Base-by-base conservation (phyloP, 2,329 filamentous ascomycete species). In the Lachnellula occidentalis region DNA sequence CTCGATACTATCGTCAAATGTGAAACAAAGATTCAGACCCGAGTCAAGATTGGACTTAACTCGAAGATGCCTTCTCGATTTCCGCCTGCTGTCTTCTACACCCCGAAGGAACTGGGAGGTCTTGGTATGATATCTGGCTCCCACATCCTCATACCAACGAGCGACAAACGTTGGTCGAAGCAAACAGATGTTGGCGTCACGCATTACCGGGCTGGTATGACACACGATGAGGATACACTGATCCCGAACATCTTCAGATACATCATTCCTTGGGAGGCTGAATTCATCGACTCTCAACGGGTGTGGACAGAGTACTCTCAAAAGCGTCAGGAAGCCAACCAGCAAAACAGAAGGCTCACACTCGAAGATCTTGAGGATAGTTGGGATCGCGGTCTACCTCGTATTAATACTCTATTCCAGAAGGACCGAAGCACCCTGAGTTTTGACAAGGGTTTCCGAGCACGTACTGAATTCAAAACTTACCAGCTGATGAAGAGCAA, bases 291-390 rank as follows among this genome's bases (percentile, higher is more conserved):
- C 70, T 99, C 94, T 4, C 95, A 99, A 71, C 87, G 95, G 64
- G 94, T 99, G 1, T 99, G 94, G 94, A 97, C 94, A 24, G 94
- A 99, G 66, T 99, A 99, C 69, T 96, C 92, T 0, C 94, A 99
- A 74, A 99, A 99, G 78, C 87, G 94, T 46, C 80, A 95, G 61
- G 94, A 99, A 70, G 95, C 94, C 19, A 95, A 96, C 67, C 92
- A 97, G 65, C 94, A 99, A 71, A 99, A 99, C 66, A 86, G 94
- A 54, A 85, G 94, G 62, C 76, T 99, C 46, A 99, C 94, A 0
- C 79, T 99, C 7, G 94, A 99, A 70, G 94, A 99, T 73, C 78
- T 99, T 21, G 94, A 99, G 68, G 94, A 99, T 69, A 96, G 90
- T 68, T 99, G 94, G 94, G 95, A 99, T 69, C 90, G 94, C 64